Evolutionary conservation across 768 basidiomycete species (phyloP), one percentile per base, ranked within the genome.

Genomic region (Bullera alba): DNA sequence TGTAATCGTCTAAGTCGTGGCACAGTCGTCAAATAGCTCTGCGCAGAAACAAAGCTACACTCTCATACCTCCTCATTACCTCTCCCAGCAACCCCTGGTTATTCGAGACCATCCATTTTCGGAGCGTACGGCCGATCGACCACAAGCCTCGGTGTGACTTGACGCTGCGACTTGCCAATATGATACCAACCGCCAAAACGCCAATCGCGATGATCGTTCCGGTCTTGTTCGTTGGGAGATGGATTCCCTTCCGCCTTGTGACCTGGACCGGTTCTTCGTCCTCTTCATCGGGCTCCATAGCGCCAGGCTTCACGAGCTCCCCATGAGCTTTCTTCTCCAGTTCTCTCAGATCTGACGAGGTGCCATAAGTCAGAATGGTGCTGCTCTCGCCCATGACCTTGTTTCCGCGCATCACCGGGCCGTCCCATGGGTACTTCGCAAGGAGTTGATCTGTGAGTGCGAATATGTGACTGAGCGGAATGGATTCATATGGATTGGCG

Each of bases 371-470:
- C 17, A 41, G 48, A 0, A 73, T 63, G 7, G 64, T 63, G 48
- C 67, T 68, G 5, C 56, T 54, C 5, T 42, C 32, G 5, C 69
- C 70, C 64, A 74, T 57, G 37, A 74, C 59, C 32, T 74, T 70
- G 23, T 25, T 42, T 12, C 66, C 67, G 1, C 58, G 46, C 16
- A 74, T 58, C 0, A 38, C 50, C 3, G 54, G 45, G 15, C 65
- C 61, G 39, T 63, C 61, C 47, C 59, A 69, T 0, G 73, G 73
- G 48, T 61, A 66, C 17, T 54, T 28, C 0, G 28, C 27, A 55
- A 64, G 60, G 2, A 74, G 53, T 12, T 50, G 38, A 36, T 65
- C 64, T 0, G 71, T 65, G 21, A 62, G 42, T 5, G 49, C 42
- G 43, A 74, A 74, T 0, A 74, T 51, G 45, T 53, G 58, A 26